phyloP scores from a whole-genome alignment of 176 grass and related monocot genomes.

The Oryza meridionalis region DNA sequence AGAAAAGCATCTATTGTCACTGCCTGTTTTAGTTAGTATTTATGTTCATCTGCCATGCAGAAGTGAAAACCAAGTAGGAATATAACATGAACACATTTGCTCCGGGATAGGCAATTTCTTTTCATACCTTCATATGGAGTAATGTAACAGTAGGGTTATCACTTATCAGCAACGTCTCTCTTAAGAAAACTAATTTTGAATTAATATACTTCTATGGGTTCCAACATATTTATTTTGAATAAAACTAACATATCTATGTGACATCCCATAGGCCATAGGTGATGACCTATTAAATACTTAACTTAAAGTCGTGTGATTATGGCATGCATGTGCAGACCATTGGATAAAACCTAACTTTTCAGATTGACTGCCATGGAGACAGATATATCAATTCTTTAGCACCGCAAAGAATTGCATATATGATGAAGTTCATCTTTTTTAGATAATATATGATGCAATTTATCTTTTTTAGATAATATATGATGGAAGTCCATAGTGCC shows the following conservation, averaged over 20 bases:
- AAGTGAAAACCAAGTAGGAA: constrained; percentile 30
- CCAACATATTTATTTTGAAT: constrained; percentile 16
- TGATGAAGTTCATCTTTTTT: not conserved
- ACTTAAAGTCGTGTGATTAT: not conserved
- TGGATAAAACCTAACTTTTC: not conserved
- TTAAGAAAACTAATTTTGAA: constrained; percentile 17
- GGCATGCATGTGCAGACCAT: not conserved
- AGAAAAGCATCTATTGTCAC: constrained; percentile 28
- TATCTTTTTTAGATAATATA: not conserved
- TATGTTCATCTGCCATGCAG: constrained; percentile 12
- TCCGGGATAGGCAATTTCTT: not conserved
- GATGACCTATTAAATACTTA: constrained; percentile 1
- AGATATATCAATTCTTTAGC: not conserved
- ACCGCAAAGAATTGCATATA: not conserved
- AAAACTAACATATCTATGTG: not conserved
- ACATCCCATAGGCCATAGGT: not conserved
- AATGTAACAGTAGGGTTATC: not conserved
- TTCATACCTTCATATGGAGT: constrained; percentile 9
- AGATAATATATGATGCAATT: not conserved
- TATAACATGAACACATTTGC: constrained; percentile 9
- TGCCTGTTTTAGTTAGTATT: constrained; percentile 31
- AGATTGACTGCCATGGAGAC: constrained; percentile 13
- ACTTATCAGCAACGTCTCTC: not conserved
- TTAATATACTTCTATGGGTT: constrained; percentile 3
- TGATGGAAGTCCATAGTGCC: not conserved